Evolutionary conservation across 2,329 filamentous ascomycete species (phyloP), one percentile per base, ranked within the genome.

Genomic region (Aspergillus brasiliensis): DNA sequence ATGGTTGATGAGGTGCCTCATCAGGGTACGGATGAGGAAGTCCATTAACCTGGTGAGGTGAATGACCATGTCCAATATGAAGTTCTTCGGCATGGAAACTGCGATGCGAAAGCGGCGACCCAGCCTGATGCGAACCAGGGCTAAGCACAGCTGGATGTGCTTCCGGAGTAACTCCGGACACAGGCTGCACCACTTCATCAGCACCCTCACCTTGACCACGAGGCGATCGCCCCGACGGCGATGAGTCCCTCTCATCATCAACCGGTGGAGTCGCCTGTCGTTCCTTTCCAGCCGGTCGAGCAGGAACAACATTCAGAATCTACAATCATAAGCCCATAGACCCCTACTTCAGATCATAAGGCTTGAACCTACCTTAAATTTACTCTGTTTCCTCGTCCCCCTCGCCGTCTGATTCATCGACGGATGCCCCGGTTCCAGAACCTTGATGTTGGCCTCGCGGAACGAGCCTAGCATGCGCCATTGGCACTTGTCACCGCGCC

Each of bases 401-500:
- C 52, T 60, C 44, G 58, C 63, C 23, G 58, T 58, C 57, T 70
- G 69, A 19, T 63, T 70, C 71, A 73, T 74, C 0, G 71, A 73
- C 8, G 70, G 70, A 61, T 73, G 70, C 47, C 70, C 66, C 3
- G 69, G 60, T 40, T 66, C 68, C 17, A 73, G 54, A 15, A 68
- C 60, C 49, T 64, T 74, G 52, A 72, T 69, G 59, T 74, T 73
- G 37, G 67, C 65, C 56, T 71, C 69, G 11, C 69, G 68, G 49
- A 74, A 75, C 6, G 67, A 68, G 23, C 72, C 69, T 23, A 73
- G 63, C 55, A 69, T 56, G 10, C 69, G 67, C 73, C 72, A 73
- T 58, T 72, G 67, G 47, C 73, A 73, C 21, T 61, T 61, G 7
- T 74, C 72, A 7, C 68, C 67, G 15, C 70, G 67, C 7, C 67